Base-by-base conservation (phyloP, 768 basidiomycete genomes). In the Pisolithus orientalis region DNA sequence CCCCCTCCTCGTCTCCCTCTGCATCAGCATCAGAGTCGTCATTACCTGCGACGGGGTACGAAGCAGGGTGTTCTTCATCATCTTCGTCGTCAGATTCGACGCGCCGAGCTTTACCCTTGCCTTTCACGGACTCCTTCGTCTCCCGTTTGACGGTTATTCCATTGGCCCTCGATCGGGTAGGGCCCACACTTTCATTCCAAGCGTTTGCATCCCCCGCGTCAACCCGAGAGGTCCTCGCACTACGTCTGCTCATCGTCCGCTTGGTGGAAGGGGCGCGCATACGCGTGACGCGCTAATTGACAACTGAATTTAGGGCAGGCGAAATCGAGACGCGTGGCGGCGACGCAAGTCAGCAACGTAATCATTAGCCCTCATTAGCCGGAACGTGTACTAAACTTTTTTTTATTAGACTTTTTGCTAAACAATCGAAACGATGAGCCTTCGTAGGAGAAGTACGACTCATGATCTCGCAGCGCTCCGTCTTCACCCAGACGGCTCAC, bases 391-490 rank as follows among this genome's bases (percentile, higher is more conserved):
- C 39, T 44, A 44, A 37, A 49, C 21, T 24, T 29, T 34, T 34
- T 13, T n/a, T n/a, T n/a, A 27, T 27, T 27, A 46, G 31, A 46
- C 31, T 46, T 46, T 34, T 21, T 21, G 8, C 10, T 7, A 17
- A 40, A 4, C 14, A 10, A 8, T 16, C 42, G 25, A 5, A 16
- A 4, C 13, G 5, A 66, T 68, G 68, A 70, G 63, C 51, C 62
- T 68, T 47, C 65, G 68, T 9, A 64, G 67, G 44, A 63, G 68
- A 49, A 82, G 69, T 54, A 85, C 84, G 1, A 77, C 85, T 17
- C 83, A 80, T 63, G 87, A 88, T 62, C 74, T 80, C 34, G 72
- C 85, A 0, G 74, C 76, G 40, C 78, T 87, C n/a, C 78, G 83
- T 32, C 63, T 89, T 4, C 84, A 81, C 53, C 77, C 79, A 21